phyloP scores from a whole-genome alignment of 495 filamentous ascomycete genomes.

The Choiromyces venosus region DNA sequence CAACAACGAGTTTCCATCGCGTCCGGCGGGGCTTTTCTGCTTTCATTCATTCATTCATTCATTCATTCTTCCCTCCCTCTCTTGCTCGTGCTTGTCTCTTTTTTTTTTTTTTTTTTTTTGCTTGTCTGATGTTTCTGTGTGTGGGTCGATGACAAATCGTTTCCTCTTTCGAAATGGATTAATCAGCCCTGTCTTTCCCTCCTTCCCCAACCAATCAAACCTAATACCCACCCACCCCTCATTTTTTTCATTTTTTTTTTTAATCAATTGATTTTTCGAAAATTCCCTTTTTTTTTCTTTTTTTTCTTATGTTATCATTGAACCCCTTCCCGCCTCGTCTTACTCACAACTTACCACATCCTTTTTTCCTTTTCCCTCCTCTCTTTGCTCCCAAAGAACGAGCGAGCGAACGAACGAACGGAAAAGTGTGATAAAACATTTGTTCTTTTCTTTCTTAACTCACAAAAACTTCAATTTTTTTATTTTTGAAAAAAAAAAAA shows the following conservation, averaged over 20 bases:
- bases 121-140: background rate
- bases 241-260: background rate
- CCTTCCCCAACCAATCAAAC: background rate
- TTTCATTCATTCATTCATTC: no score
- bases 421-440: slow-evolving; percentile 1
- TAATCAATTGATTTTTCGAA: background rate
- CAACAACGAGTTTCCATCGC: background rate
- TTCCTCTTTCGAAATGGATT: background rate
- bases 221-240: background rate
- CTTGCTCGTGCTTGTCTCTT: background rate
- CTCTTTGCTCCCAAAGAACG: slow-evolving; percentile 23
- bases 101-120: background rate
- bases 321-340: slow-evolving; percentile 32
- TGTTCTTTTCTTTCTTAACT: background rate
- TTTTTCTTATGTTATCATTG: slow-evolving; percentile 5
- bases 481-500: slow-evolving; percentile 1
- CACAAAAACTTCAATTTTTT: slow-evolving; percentile 1
- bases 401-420: slow-evolving; percentile 14
- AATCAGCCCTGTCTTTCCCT: slow-evolving; percentile 1
- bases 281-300: background rate
- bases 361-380: slow-evolving; percentile 18
- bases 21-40: background rate
- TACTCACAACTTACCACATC: slow-evolving; percentile 40
- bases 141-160: slow-evolving; percentile 2
- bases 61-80: no score